Evolutionary conservation across 73 alveolate genomes (phyloP).

Genomic region (Effrenium voratum): DNA sequence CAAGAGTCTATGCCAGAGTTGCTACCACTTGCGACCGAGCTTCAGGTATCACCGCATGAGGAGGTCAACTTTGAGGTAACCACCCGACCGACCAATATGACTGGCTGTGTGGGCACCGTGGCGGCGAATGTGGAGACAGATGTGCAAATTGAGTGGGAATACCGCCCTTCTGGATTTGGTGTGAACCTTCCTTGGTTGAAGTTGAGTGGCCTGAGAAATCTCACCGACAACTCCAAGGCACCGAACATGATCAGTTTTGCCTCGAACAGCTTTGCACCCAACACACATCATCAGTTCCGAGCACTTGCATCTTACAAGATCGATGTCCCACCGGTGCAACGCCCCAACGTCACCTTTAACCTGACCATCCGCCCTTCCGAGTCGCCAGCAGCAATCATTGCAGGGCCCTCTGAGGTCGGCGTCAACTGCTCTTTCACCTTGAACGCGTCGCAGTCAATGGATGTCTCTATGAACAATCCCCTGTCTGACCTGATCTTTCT

Average conservation of each 20-base stretch:
- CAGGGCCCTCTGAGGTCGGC: background rate
- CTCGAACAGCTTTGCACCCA: background rate
- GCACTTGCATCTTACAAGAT: too few relatives aligned
- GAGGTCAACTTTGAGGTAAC: background rate
- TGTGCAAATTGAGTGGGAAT: background rate
- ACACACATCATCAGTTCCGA: background rate
- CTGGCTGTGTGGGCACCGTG: background rate
- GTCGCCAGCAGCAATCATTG: background rate
- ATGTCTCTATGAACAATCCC: background rate
- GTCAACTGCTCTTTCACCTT: background rate
- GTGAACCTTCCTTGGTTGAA: background rate
- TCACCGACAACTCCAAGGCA: background rate
- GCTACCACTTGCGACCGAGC: background rate
- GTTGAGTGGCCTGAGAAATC: background rate
- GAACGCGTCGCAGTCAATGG: background rate
- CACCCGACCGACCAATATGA: background rate
- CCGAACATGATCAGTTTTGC: conserved; percentile 20
- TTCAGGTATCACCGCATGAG: background rate
- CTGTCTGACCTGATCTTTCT: background rate
- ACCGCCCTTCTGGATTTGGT: background rate
- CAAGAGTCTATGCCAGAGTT: background rate
- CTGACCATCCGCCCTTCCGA: background rate
- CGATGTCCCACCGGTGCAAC: too few relatives aligned
- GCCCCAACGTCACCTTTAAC: background rate
- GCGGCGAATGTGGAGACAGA: background rate